Evolutionary conservation across 23 red algal genomes (phyloP).

Genomic region (Gracilaria caudata): DNA sequence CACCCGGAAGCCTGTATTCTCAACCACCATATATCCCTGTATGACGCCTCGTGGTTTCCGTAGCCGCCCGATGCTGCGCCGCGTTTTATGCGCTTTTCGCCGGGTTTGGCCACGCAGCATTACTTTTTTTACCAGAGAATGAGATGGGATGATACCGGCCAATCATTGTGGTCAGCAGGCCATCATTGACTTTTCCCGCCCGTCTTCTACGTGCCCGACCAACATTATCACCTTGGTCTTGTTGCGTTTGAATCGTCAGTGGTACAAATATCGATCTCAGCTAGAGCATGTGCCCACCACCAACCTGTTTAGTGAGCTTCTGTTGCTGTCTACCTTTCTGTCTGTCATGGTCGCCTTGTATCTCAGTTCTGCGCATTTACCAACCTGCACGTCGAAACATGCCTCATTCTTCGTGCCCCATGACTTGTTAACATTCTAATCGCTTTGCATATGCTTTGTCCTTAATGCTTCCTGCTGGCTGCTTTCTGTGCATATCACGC

Average conservation of each 20-base stretch:
- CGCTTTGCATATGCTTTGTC: not conserved
- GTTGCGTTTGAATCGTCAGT: constrained; percentile 25
- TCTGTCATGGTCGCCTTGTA: not conserved
- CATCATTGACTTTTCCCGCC: constrained; percentile 41
- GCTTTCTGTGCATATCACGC: not conserved
- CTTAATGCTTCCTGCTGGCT: not conserved
- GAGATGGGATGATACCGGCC: constrained; percentile 22
- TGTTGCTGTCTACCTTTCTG: not conserved
- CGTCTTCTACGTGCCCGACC: constrained; percentile 5
- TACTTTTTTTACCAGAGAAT: constrained; percentile 35
- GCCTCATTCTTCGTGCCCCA: not conserved
- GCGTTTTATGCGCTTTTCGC: constrained; percentile 17
- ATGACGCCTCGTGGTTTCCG: constrained; percentile 22
- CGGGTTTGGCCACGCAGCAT: not conserved
- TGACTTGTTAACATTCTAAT: not conserved
- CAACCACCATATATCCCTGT: not conserved
- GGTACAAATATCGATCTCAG: constrained; percentile 27
- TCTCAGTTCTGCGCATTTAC: not conserved
- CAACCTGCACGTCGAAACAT: not conserved
- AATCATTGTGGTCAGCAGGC: constrained; percentile 10
- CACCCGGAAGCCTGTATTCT: constrained; percentile 31
- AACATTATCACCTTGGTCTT: constrained; percentile 20
- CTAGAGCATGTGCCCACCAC: not conserved
- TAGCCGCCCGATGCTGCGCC: not conserved
- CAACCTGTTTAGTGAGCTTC: not conserved